Evolutionary conservation across 176 grass and related monocot genomes (phyloP).

Genomic region (Oryza punctata): DNA sequence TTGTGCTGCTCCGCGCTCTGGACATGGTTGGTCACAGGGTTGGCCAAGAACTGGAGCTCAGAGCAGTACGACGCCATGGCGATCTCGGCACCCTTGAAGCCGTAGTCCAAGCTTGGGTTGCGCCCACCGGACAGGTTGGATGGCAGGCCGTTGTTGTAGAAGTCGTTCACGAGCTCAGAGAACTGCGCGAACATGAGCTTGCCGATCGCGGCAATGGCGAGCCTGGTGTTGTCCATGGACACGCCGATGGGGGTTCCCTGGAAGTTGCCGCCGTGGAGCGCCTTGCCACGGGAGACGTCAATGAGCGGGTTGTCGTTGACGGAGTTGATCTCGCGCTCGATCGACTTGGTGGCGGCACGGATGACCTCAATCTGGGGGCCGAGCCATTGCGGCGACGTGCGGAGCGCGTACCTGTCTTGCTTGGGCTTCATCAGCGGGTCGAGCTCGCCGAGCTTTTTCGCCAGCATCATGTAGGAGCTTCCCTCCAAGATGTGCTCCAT

Average conservation of each 20-base stretch:
- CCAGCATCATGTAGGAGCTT: constrained; percentile 74
- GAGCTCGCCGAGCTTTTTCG: constrained; percentile 70
- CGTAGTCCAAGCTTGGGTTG: constrained; percentile 92
- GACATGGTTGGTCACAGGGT: constrained; percentile 90
- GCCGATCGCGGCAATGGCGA: constrained; percentile 81
- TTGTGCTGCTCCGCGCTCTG: constrained; percentile 98
- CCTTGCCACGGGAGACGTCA: constrained; percentile 78
- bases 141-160: constrained; percentile 88
- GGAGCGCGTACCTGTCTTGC: constrained; percentile 90
- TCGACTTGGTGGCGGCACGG: constrained; percentile 63
- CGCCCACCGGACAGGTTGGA: constrained; percentile 84
- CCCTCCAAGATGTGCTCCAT: constrained; percentile 90
- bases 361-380: constrained; percentile 91
- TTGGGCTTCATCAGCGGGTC: constrained; percentile 89
- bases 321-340: constrained; percentile 94
- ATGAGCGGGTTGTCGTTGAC: constrained; percentile 95
- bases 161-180: constrained; percentile 86
- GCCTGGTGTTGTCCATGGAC: constrained; percentile 92
- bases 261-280: constrained; percentile 91
- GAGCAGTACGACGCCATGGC: constrained; percentile 95
- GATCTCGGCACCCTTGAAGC: constrained; percentile 91
- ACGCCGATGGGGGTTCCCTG: constrained; percentile 91
- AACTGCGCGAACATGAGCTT: constrained; percentile 98
- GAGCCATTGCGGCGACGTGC: constrained; percentile 91
- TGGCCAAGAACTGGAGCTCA: constrained; percentile 86